phyloP scores from a whole-genome alignment of 768 basidiomycete genomes.

The Mycena pura region DNA sequence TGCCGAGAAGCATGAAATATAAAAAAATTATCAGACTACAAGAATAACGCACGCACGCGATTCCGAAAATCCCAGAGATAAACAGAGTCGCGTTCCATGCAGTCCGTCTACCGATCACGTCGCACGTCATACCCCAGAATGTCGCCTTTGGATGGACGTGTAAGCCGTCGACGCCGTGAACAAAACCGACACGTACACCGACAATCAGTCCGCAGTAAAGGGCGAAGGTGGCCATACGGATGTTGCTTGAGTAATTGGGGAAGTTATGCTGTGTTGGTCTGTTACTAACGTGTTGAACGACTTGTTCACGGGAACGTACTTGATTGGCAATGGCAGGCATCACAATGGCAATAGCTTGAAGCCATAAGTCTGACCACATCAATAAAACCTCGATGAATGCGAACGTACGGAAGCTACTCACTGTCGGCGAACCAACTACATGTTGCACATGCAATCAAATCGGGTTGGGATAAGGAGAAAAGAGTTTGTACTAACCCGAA shows the following conservation, averaged over 20 bases:
- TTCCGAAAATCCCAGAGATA: constrained; percentile 60
- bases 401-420: neutral
- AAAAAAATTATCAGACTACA: neutral
- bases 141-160: constrained; percentile 41
- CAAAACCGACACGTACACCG: constrained; percentile 38
- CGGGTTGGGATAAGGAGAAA: neutral
- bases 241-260: constrained; percentile 33
- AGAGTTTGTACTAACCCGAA: constrained; percentile 17
- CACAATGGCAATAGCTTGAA: constrained; percentile 47
- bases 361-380: constrained; percentile 35
- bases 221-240: constrained; percentile 42
- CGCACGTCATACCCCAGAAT: constrained; percentile 58
- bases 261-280: constrained; percentile 23
- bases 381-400: neutral
- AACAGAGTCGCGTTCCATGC: constrained; percentile 63
- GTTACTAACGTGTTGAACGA: too few species aligned
- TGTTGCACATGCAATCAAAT: neutral
- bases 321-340: constrained; percentile 33
- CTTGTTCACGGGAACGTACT: constrained; percentile 4
- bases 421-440: constrained; percentile 26
- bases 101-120: constrained; percentile 57
- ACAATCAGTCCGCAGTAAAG: constrained; percentile 48
- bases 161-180: neutral
- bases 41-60: constrained; percentile 32
- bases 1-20: too few species aligned